Percentiles rank a stretch among this genome's conserved stretches.
Evolutionary conservation across 116 monocot genomes (phyloP).

Genomic region (Cymodocea nodosa): DNA sequence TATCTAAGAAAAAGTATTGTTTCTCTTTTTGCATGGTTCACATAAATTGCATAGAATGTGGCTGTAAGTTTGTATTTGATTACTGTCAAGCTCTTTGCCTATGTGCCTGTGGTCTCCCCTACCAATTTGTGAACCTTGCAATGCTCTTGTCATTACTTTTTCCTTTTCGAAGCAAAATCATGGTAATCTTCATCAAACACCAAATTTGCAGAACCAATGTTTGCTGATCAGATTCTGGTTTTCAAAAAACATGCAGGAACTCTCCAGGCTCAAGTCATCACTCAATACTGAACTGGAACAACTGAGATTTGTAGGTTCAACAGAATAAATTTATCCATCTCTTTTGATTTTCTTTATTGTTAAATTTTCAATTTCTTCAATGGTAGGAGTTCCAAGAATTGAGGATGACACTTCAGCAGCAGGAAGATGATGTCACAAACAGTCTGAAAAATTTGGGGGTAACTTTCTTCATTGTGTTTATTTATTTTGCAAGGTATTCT

Average conservation of each 20-base stretch:
- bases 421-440: constrained; percentile 7
- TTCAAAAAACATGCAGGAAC: constrained; percentile 5
- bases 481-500: background rate
- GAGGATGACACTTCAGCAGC: constrained; percentile 7
- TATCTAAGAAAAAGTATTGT: no score
- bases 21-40: no score
- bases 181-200: no score
- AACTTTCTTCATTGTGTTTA: background rate
- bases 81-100: no score
- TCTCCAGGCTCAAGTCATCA: constrained; percentile 8
- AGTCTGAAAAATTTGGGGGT: constrained; percentile 5
- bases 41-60: no score
- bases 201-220: no score
- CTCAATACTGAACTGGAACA: constrained; percentile 8
- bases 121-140: no score
- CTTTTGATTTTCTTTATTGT: background rate
- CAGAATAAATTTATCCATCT: constrained; percentile 1
- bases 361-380: background rate
- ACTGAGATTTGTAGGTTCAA: constrained; percentile 6
- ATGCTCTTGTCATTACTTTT: no score
- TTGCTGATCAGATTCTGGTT: background rate
- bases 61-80: no score
- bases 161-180: no score
- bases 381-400: constrained; percentile 12
- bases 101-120: no score